Evolutionary conservation across 169 alveolate genomes (phyloP), one percentile per base, ranked within the genome.

Genomic region (Cardiosporidium cionae): DNA sequence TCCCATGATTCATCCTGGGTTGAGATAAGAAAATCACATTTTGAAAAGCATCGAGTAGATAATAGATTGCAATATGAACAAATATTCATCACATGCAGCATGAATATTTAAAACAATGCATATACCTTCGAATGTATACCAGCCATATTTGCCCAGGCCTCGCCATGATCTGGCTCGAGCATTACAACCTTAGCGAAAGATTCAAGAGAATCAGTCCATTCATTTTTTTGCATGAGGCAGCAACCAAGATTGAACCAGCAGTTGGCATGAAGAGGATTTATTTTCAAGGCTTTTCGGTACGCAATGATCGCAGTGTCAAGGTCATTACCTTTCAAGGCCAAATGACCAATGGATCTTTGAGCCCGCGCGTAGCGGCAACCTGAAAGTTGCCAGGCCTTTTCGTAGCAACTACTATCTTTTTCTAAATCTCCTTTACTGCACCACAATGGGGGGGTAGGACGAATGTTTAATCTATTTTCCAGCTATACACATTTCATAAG

Each of bases 131-230:
- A 54, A 70, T 89, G 89, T 36, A 92, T 88, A 3, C 91, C 95
- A 6, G 96, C 96, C 34, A 91, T 76, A 79, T 93, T 93, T n/a
- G 91, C 94, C 98, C 98, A 93, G 4, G 94, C 98, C 52, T 93
- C 98, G 5, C 93, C 90, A 65, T 89, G 86, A 7, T 86, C 82
- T 1, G 89, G 94, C 67, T 93, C 97, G 68, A 86, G 72, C 63
- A 88, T 73, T 31, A 92, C 88, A 4, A 87, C 91, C 67, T 88
- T 84, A 22, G 91, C 87, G 82, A 92, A 92, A 33, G 94, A 87
- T 35, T 68, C 74, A 31, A 83, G 83, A 37, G 95, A 90, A 63
- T 83, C 85, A 31, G 83, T 81, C 78, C 84, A 90, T 62, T 83
- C 81, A 52, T 74, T 87, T 52, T 81, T 80, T 70, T 81, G 82